phyloP scores from a whole-genome alignment of 805 yeast genomes.

The Torulaspora quercuum region DNA sequence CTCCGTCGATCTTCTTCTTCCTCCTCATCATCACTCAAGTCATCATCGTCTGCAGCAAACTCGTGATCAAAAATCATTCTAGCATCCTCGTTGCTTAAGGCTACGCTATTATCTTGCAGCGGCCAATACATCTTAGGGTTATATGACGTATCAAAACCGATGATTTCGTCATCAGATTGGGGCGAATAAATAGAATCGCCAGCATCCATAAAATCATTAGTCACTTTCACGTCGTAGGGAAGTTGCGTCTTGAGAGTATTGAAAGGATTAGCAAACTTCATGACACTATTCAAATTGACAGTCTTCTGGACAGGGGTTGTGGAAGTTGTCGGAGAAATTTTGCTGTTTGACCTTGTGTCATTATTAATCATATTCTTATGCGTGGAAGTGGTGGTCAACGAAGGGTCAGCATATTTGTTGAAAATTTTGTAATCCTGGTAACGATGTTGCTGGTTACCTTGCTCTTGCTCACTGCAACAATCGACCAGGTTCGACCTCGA shows the following conservation, averaged over 20 bases:
- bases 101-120: slow-evolving; percentile 27
- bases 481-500: background rate
- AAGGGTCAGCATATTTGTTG: slow-evolving; percentile 37
- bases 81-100: slow-evolving; percentile 31
- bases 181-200: slow-evolving; percentile 19
- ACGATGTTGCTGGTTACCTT: slow-evolving; percentile 7
- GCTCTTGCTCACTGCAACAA: slow-evolving; percentile 3
- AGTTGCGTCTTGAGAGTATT: slow-evolving; percentile 8
- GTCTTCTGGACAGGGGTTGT: slow-evolving; percentile 27
- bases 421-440: slow-evolving; percentile 18
- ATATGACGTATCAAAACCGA: slow-evolving; percentile 18
- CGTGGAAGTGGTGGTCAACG: slow-evolving; percentile 32
- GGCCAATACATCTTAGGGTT: slow-evolving; percentile 25
- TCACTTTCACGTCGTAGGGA: slow-evolving; percentile 19
- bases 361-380: slow-evolving; percentile 3
- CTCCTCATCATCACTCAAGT: slow-evolving; percentile 29
- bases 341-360: slow-evolving; percentile 5
- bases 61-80: slow-evolving; percentile 33
- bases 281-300: slow-evolving; percentile 27
- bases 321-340: slow-evolving; percentile 5
- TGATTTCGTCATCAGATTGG: slow-evolving; percentile 18
- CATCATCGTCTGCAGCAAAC: slow-evolving; percentile 28
- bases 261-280: slow-evolving; percentile 23
- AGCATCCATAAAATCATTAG: slow-evolving; percentile 14
- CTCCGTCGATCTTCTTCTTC: slow-evolving; percentile 19